A percentile compares a stretch with the other conserved stretches of the same genome.
Evolutionary conservation across 495 filamentous ascomycete species (phyloP).

Genomic region (Xylaria bambusicola): DNA sequence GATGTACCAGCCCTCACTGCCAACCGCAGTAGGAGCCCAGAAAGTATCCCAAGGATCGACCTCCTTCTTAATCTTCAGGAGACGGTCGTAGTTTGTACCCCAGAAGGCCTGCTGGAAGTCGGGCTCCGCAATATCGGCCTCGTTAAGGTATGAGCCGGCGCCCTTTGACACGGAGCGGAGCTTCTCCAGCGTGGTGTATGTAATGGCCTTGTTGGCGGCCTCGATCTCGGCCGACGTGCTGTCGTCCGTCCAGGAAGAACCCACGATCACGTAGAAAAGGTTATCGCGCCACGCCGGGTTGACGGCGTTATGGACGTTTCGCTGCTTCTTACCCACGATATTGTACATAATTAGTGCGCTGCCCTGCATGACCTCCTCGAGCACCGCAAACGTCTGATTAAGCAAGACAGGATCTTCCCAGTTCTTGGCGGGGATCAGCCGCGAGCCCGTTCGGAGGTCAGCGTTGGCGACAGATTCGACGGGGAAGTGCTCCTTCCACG

Average conservation of each 20-base stretch:
- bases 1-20: constrained; percentile 49
- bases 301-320: constrained; percentile 34
- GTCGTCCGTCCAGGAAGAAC: constrained; percentile 36
- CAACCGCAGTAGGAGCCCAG: constrained; percentile 54
- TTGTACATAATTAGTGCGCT: constrained; percentile 54
- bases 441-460: constrained; percentile 41
- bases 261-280: constrained; percentile 46
- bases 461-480: constrained; percentile 46
- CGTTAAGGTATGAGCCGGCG: constrained; percentile 44
- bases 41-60: constrained; percentile 54
- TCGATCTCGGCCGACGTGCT: constrained; percentile 39
- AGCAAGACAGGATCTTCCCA: constrained; percentile 35
- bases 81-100: constrained; percentile 42
- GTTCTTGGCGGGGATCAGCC: constrained; percentile 46
- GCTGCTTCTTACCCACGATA: constrained; percentile 43
- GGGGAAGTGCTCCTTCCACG: constrained; percentile 48
- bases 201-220: constrained; percentile 48
- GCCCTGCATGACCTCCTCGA: constrained; percentile 42
- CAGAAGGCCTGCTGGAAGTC: constrained; percentile 62
- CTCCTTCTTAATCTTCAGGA: constrained; percentile 49
- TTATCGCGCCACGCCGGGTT: constrained; percentile 46
- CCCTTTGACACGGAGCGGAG: constrained; percentile 43
- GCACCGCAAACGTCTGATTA: constrained; percentile 41
- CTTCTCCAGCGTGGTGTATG: constrained; percentile 48
- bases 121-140: constrained; percentile 57